phyloP scores from a whole-genome alignment of 495 filamentous ascomycete genomes.

The Xylaria acuta region DNA sequence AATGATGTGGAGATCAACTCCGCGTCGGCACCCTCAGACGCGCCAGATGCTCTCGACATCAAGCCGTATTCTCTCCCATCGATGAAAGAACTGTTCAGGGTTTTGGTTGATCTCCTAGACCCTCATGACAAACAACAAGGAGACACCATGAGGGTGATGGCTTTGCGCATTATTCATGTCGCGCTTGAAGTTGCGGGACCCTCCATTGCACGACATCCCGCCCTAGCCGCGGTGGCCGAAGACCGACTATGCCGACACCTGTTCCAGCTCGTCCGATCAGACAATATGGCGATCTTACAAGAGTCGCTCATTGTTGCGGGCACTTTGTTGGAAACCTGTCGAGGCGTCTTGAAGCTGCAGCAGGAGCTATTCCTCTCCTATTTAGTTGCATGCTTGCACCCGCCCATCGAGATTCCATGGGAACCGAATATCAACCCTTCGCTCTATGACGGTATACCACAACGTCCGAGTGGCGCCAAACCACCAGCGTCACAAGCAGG shows the following conservation, averaged over 20 bases:
- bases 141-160: conserved; percentile 96
- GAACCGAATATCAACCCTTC: conserved; percentile 90
- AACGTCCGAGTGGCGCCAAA: conserved; percentile 85
- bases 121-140: conserved; percentile 91
- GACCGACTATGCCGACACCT: conserved; percentile 93
- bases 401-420: conserved; percentile 86
- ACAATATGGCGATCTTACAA: conserved; percentile 91
- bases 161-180: conserved; percentile 94
- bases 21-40: conserved; percentile 34
- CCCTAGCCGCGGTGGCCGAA: conserved; percentile 84
- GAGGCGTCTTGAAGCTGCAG: conserved; percentile 92
- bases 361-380: conserved; percentile 97
- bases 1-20: conserved; percentile 34
- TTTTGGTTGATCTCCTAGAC: conserved; percentile 92
- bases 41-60: conserved; percentile 60
- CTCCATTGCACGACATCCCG: conserved; percentile 92
- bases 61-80: conserved; percentile 93
- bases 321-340: conserved; percentile 88
- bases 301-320: conserved; percentile 90
- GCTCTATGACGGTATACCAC: conserved; percentile 92
- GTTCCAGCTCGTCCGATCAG: conserved; percentile 95
- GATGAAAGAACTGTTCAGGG: conserved; percentile 90
- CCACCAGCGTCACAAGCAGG: conserved; percentile 75
- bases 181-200: conserved; percentile 95
- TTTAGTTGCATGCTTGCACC: conserved; percentile 90